A percentile compares a stretch with the other conserved stretches of the same genome.
phyloP scores from a whole-genome alignment of 2,329 filamentous ascomycete species.

The Mycocentrospora acerina region DNA sequence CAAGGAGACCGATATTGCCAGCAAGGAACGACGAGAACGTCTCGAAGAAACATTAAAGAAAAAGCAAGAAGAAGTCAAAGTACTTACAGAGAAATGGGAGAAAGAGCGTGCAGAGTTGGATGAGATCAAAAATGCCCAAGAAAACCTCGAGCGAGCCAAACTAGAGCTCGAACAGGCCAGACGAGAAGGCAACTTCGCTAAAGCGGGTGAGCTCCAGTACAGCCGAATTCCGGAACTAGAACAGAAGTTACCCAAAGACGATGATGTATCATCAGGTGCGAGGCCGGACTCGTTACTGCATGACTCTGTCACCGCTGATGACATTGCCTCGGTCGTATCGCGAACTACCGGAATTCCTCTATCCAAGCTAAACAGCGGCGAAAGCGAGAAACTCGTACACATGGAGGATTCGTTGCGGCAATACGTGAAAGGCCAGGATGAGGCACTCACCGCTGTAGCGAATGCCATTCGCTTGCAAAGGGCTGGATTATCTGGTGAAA shows the following conservation, averaged over 20 bases:
- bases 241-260: constrained; percentile 74
- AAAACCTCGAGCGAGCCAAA: constrained; percentile 81
- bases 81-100: constrained; percentile 82
- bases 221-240: constrained; percentile 82
- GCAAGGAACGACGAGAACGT: constrained; percentile 83
- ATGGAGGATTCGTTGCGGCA: constrained; percentile 90
- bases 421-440: constrained; percentile 88
- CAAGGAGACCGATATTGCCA: constrained; percentile 90
- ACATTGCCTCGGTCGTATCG: constrained; percentile 90
- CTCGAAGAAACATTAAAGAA: constrained; percentile 74
- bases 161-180: constrained; percentile 87
- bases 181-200: constrained; percentile 82
- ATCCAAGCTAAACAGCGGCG: constrained; percentile 86
- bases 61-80: constrained; percentile 74
- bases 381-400: constrained; percentile 89
- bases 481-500: constrained; percentile 87
- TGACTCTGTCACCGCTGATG: constrained; percentile 91
- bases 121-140: constrained; percentile 81
- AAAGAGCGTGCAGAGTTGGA: constrained; percentile 85
- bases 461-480: constrained; percentile 93
- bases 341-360: constrained; percentile 91
- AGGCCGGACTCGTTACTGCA: constrained; percentile 69
- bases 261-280: constrained; percentile 42
- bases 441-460: constrained; percentile 85
- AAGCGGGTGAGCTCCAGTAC: constrained; percentile 88